Percentiles rank a stretch among this genome's conserved stretches.
phyloP scores from a whole-genome alignment of 805 yeast species.

The Kodamaea laetipori region DNA sequence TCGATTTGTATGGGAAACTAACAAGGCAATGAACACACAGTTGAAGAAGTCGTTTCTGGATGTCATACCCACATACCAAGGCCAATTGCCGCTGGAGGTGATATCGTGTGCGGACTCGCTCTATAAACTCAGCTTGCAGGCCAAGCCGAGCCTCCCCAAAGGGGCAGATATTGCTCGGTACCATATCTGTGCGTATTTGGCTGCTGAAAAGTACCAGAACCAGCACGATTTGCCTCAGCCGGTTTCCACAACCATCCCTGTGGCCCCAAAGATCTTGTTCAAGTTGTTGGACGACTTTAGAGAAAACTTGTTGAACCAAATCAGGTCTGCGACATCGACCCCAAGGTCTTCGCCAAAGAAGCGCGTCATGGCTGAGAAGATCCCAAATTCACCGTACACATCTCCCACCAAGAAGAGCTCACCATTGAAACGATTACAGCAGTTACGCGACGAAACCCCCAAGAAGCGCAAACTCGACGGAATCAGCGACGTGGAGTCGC shows the following conservation, averaged over 20 bases:
- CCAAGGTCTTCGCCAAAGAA: constrained; percentile 22
- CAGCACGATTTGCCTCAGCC: constrained; percentile 52
- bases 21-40: constrained; percentile 22
- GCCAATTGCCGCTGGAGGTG: constrained; percentile 45
- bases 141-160: constrained; percentile 49
- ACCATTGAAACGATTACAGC: constrained; percentile 40
- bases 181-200: constrained; percentile 67
- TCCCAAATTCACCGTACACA: constrained; percentile 18
- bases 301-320: constrained; percentile 35
- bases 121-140: constrained; percentile 54
- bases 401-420: constrained; percentile 27
- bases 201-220: constrained; percentile 51
- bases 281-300: constrained; percentile 50
- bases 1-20: background rate
- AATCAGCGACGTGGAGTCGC: constrained; percentile 27
- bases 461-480: constrained; percentile 14
- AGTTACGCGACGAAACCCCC: constrained; percentile 19
- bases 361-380: constrained; percentile 12
- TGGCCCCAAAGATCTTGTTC: constrained; percentile 48
- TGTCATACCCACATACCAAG: constrained; percentile 50
- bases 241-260: constrained; percentile 53
- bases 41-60: constrained; percentile 44
- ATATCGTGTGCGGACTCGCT: constrained; percentile 45
- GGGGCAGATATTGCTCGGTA: constrained; percentile 64
- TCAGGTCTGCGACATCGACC: constrained; percentile 17